phyloP scores from a whole-genome alignment of 345 rosid species.

The Chamaenerion angustifolium region DNA sequence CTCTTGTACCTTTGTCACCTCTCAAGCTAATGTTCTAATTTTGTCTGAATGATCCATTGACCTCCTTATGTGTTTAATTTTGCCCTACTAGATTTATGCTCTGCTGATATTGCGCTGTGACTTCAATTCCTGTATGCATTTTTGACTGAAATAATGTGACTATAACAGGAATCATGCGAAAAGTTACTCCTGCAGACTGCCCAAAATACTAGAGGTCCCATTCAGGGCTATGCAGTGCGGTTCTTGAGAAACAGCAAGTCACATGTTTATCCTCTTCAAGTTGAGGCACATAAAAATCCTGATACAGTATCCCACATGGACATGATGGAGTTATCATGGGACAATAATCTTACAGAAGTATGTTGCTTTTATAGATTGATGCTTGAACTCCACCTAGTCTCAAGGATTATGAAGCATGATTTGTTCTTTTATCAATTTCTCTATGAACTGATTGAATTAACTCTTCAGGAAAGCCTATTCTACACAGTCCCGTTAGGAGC shows the following conservation, averaged over 20 bases:
- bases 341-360: conserved; percentile 80
- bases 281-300: conserved; percentile 49
- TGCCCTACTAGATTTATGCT: no score
- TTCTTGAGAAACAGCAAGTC: conserved; percentile 50
- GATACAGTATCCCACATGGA: conserved; percentile 42
- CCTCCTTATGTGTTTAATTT: no score
- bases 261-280: conserved; percentile 31
- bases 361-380: background rate
- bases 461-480: conserved; percentile 80
- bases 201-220: conserved; percentile 19
- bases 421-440: background rate
- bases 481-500: conserved; percentile 83
- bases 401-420: background rate
- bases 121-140: no score
- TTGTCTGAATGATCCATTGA: no score
- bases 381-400: no score
- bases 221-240: conserved; percentile 69
- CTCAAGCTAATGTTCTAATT: no score
- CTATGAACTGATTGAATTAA: conserved; percentile 9
- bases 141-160: conserved; percentile 3
- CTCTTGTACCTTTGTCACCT: no score
- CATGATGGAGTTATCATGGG: conserved; percentile 43
- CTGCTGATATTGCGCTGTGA: no score
- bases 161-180: conserved; percentile 40
- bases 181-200: conserved; percentile 22